A percentile compares a stretch with the other conserved stretches of the same genome.
phyloP scores from a whole-genome alignment of 192 early-diverging fungal genomes.

The Backusella westeae region DNA sequence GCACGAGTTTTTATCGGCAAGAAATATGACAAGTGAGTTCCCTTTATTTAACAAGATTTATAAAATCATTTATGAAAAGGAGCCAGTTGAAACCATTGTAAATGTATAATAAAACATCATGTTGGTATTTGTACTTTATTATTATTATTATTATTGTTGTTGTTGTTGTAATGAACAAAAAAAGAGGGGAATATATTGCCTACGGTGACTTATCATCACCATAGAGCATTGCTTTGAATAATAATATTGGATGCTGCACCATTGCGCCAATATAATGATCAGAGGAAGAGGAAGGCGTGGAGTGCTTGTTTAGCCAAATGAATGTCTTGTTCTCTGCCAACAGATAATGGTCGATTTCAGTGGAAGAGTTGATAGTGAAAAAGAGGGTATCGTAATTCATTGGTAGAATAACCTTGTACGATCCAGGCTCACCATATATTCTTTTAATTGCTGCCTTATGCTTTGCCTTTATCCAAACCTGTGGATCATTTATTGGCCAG shows the following conservation, averaged over 20 bases:
- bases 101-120: neutral
- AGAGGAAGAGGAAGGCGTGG: neutral
- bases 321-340: neutral
- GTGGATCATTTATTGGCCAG: neutral
- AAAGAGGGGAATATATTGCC: neutral
- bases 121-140: too few species aligned
- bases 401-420: neutral
- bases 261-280: neutral
- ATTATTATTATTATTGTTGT: too few species aligned
- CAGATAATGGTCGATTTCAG: neutral
- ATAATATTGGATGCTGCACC: neutral
- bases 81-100: constrained; percentile 29
- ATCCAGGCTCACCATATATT: neutral
- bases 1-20: constrained; percentile 67
- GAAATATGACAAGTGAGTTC: constrained; percentile 42
- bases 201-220: neutral
- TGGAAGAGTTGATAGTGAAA: neutral
- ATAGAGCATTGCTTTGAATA: neutral
- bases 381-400: neutral
- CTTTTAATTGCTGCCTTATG: neutral
- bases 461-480: neutral
- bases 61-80: constrained; percentile 77
- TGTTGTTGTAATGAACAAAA: neutral
- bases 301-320: neutral
- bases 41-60: constrained; percentile 90